phyloP scores from a whole-genome alignment of 305 asterid genomes.

The Salvia sclarea region DNA sequence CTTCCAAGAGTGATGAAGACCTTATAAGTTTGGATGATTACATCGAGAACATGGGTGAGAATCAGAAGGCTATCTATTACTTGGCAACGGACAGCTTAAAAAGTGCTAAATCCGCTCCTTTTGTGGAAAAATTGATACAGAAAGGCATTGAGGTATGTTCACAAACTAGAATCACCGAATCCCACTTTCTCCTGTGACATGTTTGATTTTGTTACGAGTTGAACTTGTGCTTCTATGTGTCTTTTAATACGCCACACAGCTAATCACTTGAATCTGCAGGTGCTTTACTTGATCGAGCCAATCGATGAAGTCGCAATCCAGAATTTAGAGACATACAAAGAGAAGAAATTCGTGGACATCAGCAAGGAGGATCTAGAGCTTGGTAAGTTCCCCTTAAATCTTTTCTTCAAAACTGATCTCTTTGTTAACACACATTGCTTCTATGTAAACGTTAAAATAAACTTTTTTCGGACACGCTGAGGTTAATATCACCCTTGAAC shows the following conservation, averaged over 20 bases:
- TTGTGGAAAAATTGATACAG: slow-evolving; percentile 88
- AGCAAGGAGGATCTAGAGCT: slow-evolving; percentile 99
- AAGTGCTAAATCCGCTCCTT: slow-evolving; percentile 96
- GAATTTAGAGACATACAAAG: slow-evolving; percentile 94
- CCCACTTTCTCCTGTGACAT: not conserved
- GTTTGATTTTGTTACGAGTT: not conserved
- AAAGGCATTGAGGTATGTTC: slow-evolving; percentile 81
- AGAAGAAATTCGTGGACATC: slow-evolving; percentile 91
- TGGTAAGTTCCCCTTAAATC: slow-evolving; percentile 49
- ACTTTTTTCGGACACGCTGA: not conserved
- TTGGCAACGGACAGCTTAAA: slow-evolving; percentile 94
- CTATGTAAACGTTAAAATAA: no score
- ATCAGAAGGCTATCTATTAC: slow-evolving; percentile 87
- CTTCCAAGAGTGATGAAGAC: slow-evolving; percentile 92
- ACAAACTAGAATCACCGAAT: not conserved
- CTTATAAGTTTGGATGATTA: slow-evolving; percentile 86
- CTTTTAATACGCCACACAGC: not conserved
- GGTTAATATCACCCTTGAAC: no score
- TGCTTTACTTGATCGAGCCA: slow-evolving; percentile 85
- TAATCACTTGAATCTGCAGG: slow-evolving; percentile 47
- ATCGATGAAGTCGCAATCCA: slow-evolving; percentile 95
- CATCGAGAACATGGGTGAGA: slow-evolving; percentile 92
- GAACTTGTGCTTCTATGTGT: not conserved
- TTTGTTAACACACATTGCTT: not conserved
- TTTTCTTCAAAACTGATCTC: not conserved